Base-by-base conservation (phyloP, 768 basidiomycete genomes). In the Kwoniella sp. region DNA sequence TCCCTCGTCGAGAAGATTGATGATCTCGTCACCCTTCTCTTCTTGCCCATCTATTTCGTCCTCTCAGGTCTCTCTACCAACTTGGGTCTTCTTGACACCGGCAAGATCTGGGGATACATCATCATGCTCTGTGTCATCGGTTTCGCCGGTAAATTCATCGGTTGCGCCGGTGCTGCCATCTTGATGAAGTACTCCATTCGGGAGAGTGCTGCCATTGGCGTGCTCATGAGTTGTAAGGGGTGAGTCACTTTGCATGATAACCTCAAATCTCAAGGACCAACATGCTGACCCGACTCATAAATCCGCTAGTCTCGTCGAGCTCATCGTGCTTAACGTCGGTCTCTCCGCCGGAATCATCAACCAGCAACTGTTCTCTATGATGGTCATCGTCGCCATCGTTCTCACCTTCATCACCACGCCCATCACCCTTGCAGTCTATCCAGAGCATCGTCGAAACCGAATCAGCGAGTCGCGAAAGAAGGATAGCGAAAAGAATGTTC, bases 151-250 rank as follows among this genome's bases (percentile, higher is more conserved):
- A 96, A 96, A 79, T 93, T 93, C 79, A 50, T 86, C 17, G 86
- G 89, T 1, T 92, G 90, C 74, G 85, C 84, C 4, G 70, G 78
- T 8, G 83, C 87, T 0, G 90, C 92, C 4, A 85, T 83, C 65
- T 55, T 81, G 0, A 82, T 82, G 47, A 89, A 89, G 0, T 94
- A 90, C 82, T 86, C 84, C 47, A 84, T 82, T 81, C 84, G 93
- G n/a, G 92, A 94, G 79, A 83, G 87, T 1, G 86, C 87, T 25
- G 91, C 92, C 4, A 88, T 94, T 63, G 93, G 93, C 2, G 85
- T 88, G 55, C 81, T 96, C 26, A 96, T 96, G 93, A 87, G 87
- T 79, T 92, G 91, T 83, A 91, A 95, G 82, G 91, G 91, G 89
- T 89, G 64, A 53, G 22, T 63, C 38, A 23, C 31, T 5, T 3